Evolutionary conservation across 768 basidiomycete species (phyloP).

Genomic region (Mycena maculata): DNA sequence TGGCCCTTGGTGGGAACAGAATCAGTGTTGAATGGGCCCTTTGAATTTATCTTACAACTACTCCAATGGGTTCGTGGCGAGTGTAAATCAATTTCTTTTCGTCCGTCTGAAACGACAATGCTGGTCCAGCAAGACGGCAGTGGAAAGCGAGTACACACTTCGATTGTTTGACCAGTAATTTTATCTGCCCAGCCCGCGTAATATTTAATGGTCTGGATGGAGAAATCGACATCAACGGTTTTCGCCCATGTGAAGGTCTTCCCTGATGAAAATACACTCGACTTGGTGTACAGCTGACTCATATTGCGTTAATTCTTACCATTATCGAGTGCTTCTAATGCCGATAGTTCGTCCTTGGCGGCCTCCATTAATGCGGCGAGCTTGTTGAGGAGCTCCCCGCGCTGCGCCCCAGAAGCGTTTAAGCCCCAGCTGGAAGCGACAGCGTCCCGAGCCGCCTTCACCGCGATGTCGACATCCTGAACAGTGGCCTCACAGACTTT

Average conservation of each 20-base stretch:
- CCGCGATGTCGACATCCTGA: constrained; percentile 83
- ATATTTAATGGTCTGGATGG: constrained; percentile 57
- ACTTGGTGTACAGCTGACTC: background rate
- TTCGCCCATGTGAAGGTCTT: constrained; percentile 45
- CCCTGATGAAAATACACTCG: constrained; percentile 31
- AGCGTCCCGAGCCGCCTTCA: constrained; percentile 65
- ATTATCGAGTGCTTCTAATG: constrained; percentile 64
- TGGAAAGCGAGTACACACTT: constrained; percentile 40
- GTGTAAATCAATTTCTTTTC: constrained; percentile 68
- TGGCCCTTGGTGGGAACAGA: constrained; percentile 34
- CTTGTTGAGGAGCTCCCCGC: constrained; percentile 56
- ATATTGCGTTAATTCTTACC: constrained; percentile 38
- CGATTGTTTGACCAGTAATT: constrained; percentile 61
- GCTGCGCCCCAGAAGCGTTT: constrained; percentile 53
- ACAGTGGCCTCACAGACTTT: constrained; percentile 67
- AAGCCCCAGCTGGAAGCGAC: constrained; percentile 59
- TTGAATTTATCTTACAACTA: constrained; percentile 44
- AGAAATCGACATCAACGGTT: constrained; percentile 38
- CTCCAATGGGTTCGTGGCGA: constrained; percentile 69
- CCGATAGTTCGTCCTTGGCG: constrained; percentile 58
- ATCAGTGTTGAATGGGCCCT: background rate
- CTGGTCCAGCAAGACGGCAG: background rate
- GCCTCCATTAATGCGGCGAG: constrained; percentile 64
- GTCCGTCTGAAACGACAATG: constrained; percentile 42
- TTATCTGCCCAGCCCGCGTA: constrained; percentile 76